Conservation (phyloP, 2,329 filamentous ascomycete species). For the Pyricularia pennisetigena region DNA sequence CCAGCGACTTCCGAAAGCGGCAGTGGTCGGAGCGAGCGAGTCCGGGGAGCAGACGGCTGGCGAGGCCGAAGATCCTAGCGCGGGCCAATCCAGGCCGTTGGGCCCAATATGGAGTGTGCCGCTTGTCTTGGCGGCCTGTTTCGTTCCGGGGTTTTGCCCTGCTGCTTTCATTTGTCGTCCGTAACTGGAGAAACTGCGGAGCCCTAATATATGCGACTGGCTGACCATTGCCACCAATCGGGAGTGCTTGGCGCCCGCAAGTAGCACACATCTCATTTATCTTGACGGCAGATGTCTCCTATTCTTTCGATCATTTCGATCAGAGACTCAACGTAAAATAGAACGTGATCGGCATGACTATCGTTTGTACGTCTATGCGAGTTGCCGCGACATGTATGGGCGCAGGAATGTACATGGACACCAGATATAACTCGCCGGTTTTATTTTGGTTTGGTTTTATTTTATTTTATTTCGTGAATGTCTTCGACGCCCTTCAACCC, state of each 20-base stretch:
- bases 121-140: neutral
- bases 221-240: neutral
- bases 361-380: neutral
- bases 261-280: neutral
- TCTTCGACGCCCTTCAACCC: neutral
- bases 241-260: neutral
- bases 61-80: conserved; percentile 1
- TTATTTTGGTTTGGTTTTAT: too few species aligned
- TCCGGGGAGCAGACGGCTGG: neutral
- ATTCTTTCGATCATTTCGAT: neutral
- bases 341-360: neutral
- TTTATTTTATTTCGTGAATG: neutral
- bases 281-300: neutral
- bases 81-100: neutral
- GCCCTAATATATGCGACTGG: neutral
- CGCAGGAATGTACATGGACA: neutral
- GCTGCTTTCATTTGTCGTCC: neutral
- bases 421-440: neutral
- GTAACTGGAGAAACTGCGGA: neutral
- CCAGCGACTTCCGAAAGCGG: neutral
- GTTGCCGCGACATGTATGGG: neutral
- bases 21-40: neutral
- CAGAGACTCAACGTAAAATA: neutral
- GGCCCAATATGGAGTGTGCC: neutral
- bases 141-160: neutral